Evolutionary conservation across 768 basidiomycete genomes (phyloP).

Genomic region (Kwoniella sp.): DNA sequence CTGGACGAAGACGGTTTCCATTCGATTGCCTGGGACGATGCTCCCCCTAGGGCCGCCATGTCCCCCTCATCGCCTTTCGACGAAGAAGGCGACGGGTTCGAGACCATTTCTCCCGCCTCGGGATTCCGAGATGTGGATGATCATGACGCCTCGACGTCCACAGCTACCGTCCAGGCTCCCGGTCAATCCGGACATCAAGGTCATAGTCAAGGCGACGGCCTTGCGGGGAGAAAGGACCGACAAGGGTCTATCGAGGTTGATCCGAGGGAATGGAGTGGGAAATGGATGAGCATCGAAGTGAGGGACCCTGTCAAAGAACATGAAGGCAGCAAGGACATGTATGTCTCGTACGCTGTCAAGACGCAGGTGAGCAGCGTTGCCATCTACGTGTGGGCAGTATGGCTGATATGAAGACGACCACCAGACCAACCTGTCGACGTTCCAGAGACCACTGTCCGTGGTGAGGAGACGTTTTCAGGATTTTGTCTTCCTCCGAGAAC

Average conservation of each 20-base stretch:
- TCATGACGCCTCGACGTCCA: slow-evolving; percentile 11
- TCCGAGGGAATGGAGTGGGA: slow-evolving; percentile 37
- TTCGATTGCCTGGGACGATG: slow-evolving; percentile 44
- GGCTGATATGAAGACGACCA: background rate
- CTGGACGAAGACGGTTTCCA: slow-evolving; percentile 44
- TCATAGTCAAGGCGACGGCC: too few species aligned
- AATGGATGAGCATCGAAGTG: slow-evolving; percentile 55
- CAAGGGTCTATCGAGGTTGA: slow-evolving; percentile 18
- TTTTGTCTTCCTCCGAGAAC: slow-evolving; percentile 86
- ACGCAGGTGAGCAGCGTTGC: slow-evolving; percentile 66
- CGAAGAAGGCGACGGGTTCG: slow-evolving; percentile 38
- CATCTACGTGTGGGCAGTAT: background rate
- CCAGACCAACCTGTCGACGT: slow-evolving; percentile 86
- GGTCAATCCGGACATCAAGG: background rate
- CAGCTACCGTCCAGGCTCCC: slow-evolving; percentile 3
- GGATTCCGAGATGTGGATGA: background rate
- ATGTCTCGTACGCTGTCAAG: slow-evolving; percentile 86
- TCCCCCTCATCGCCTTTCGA: slow-evolving; percentile 14
- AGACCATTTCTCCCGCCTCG: slow-evolving; percentile 33
- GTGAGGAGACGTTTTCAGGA: slow-evolving; percentile 86
- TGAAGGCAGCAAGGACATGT: slow-evolving; percentile 94
- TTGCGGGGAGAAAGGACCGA: background rate
- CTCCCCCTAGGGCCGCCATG: slow-evolving; percentile 14
- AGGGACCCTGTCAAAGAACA: slow-evolving; percentile 93
- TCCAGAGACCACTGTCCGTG: slow-evolving; percentile 57